Base-by-base conservation (phyloP, 805 yeast species). In the Metschnikowia proteae region DNA sequence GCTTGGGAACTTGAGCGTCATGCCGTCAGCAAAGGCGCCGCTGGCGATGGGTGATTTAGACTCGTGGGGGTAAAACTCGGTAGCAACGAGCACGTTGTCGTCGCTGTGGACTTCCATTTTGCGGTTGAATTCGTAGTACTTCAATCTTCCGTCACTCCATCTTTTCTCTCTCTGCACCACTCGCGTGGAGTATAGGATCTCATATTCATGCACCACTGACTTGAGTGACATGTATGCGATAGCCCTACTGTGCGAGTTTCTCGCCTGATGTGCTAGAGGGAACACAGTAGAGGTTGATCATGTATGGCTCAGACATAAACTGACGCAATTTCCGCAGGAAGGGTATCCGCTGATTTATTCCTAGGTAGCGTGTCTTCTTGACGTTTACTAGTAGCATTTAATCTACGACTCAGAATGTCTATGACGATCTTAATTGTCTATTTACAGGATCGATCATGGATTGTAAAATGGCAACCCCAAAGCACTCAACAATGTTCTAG, bases 401-500 rank as follows among this genome's bases (percentile, higher is more conserved):
- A 25, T 25, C 29, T 37, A 37, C 10, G 30, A 26, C 39, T n/a
- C 10, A n/a, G n/a, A n/a, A 37, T 26, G 26, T 22, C 26, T 27
- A 13, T 13, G 32, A 38, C 9, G 41, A 30, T 23, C 43, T 40
- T 11, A 27, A 17, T 23, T 31, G 17, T 36, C 47, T 51, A 51
- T 51, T 30, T 51, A 51, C 54, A 51, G 38, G 38, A 42, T 38
- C 32, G 13, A 32, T 42, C 45, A 42, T 6, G 45, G 61, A 40
- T 63, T 61, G 54, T 59, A 61, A 73, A 91, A 88, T 47, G 96
- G 96, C 45, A 91, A 66, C 6, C 96, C 96, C 57, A 82, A 76
- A 2, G 88, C 86, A 64, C 95, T 86, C 52, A 92, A 70, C 58
- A 92, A 73, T 17, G 87, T 82, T 66, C 96, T 83, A 7, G 98